Percentiles rank a stretch among this genome's conserved stretches.
phyloP scores from a whole-genome alignment of 441 rosid species.

The Geranium incanum region DNA sequence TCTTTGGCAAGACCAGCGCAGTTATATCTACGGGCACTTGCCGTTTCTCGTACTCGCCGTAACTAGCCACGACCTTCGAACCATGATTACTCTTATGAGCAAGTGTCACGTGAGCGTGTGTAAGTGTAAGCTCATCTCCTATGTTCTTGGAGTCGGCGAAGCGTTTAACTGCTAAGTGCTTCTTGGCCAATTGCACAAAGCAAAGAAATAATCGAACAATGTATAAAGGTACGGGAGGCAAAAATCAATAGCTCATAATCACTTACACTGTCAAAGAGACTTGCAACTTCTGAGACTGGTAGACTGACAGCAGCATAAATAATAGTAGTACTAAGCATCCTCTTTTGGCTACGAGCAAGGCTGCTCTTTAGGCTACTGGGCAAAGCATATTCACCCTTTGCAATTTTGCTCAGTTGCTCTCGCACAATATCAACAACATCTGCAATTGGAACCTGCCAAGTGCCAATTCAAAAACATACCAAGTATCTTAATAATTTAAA shows the following conservation, averaged over 20 bases:
- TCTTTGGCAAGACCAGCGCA: constrained; percentile 57
- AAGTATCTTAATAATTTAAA: neutral
- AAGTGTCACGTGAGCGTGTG: constrained; percentile 68
- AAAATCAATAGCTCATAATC: neutral
- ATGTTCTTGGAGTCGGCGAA: constrained; percentile 51
- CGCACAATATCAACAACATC: constrained; percentile 53
- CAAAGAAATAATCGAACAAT: neutral
- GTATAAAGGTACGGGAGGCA: neutral
- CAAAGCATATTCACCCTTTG: constrained; percentile 55
- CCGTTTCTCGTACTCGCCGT: constrained; percentile 41
- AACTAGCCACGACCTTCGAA: constrained; percentile 62
- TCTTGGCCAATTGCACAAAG: constrained; percentile 43
- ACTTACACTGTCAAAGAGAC: constrained; percentile 57
- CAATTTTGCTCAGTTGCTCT: constrained; percentile 61
- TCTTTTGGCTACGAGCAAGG: constrained; percentile 22
- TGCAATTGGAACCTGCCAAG: constrained; percentile 68
- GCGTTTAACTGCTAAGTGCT: constrained; percentile 35
- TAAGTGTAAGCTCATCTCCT: constrained; percentile 31
- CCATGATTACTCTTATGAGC: constrained; percentile 95
- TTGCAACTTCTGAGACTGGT: constrained; percentile 44
- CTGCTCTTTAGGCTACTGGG: constrained; percentile 47
- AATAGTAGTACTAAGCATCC: constrained; percentile 40
- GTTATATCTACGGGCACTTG: constrained; percentile 61
- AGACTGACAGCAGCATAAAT: constrained; percentile 76
- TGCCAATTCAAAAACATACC: neutral